Percentiles rank a stretch among this genome's conserved stretches.
Conservation (phyloP, 2,329 filamentous ascomycete species). For the Trichoderma asperellum region DNA sequence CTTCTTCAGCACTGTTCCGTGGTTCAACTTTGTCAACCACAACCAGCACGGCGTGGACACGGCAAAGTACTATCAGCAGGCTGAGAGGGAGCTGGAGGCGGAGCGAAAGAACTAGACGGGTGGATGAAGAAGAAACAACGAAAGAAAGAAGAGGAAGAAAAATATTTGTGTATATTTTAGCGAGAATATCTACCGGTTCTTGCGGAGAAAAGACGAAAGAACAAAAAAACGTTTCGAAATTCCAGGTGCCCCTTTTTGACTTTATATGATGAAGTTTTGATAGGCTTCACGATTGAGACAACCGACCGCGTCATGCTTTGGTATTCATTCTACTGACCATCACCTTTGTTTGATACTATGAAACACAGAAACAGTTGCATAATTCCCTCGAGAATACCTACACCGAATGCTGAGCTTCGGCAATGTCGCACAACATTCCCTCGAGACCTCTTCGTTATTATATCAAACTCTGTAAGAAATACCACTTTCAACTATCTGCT, state of each 20-base stretch:
- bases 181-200: constrained; percentile 8
- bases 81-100: constrained; percentile 88
- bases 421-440: neutral
- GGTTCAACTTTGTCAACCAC: constrained; percentile 99
- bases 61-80: constrained; percentile 96
- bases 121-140: constrained; percentile 26
- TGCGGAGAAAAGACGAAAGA: neutral
- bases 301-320: neutral
- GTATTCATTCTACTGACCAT: no score
- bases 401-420: neutral
- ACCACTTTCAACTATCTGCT: neutral
- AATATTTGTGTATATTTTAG: constrained; percentile 22
- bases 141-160: neutral
- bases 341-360: neutral
- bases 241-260: neutral
- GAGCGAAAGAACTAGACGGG: constrained; percentile 51
- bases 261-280: neutral
- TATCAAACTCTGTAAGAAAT: rapidly evolving
- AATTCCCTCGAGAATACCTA: no score
- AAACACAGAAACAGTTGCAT: neutral
- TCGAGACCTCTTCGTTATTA: no score
- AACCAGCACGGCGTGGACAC: constrained; percentile 95
- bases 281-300: no score
- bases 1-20: constrained; percentile 83
- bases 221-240: neutral